Base-by-base conservation (phyloP, 129 eudicot genomes). In the Chrysanthemum makinoi region DNA sequence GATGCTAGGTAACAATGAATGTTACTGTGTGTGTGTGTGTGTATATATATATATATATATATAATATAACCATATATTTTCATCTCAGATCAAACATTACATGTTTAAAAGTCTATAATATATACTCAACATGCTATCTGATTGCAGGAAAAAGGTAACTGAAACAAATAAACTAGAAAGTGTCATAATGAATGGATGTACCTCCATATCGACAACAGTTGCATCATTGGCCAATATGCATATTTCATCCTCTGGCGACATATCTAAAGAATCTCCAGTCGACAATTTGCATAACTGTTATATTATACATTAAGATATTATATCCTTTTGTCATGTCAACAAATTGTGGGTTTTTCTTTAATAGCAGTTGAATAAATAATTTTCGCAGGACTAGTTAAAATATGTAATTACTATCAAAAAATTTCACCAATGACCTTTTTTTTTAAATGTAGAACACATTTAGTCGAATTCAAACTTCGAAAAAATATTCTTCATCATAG, bases 161-260 rank as follows among this genome's bases (percentile, higher is more conserved):
- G n/a, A 20, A 20, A 10, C 0, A 74, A 51, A 53, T 17, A 57
- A 22, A 39, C 2, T 4, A 77, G 2, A 62, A 52, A 44, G 17
- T 54, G 12, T 7, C 54, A 68, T 35, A 10, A 77, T 44, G 13
- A 56, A 52, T 15, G 19, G 18, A 51, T 71, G 49, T 89, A 94
- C 99, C 96, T 95, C 99, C 99, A 95, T 95, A 71, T 95, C 97
- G 65, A 90, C 93, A 73, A 90, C 55, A 58, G 94, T 82, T 62
- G 99, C 99, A 55, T 88, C 97, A 76, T 95, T 90, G 46, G 95
- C 96, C 66, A 79, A 57, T 22, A 95, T 86, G 64, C 83, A 70
- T 55, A 74, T 83, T 83, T 88, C 97, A 88, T 95, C 99, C 6
- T 81, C 85, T 59, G 96, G 89, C 62, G 74, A 77, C 94, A 88